Evolutionary conservation across 73 alveolate species (phyloP).

Genomic region (Durusdinium trenchii): DNA sequence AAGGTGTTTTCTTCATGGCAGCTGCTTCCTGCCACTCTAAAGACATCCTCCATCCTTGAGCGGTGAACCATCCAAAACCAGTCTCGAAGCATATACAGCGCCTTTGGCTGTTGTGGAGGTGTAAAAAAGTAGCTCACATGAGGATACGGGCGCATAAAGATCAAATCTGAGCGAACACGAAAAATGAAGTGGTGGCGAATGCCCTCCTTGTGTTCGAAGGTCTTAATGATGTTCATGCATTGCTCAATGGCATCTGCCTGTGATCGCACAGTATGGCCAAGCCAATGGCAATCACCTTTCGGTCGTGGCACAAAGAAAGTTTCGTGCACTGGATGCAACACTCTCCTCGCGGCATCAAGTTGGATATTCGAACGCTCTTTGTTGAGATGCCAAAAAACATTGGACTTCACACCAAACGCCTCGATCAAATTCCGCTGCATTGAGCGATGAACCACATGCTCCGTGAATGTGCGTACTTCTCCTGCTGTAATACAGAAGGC

Average conservation of each 20-base stretch:
- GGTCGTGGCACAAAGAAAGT: not conserved
- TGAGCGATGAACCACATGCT: not conserved
- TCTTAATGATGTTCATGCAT: not conserved
- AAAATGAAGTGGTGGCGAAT: not conserved
- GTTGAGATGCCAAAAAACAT: not conserved
- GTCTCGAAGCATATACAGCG: not conserved
- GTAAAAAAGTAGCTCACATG: not conserved
- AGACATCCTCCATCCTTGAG: not conserved
- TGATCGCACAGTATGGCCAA: not conserved
- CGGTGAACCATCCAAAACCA: conserved; percentile 3
- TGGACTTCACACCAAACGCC: not conserved
- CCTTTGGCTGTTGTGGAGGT: not conserved
- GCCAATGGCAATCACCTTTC: not conserved
- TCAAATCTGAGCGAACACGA: not conserved
- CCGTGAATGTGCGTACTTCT: not conserved
- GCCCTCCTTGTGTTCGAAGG: not conserved
- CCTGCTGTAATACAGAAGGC: not conserved
- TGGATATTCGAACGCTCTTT: not conserved
- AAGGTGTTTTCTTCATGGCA: not conserved
- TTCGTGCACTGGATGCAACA: not conserved
- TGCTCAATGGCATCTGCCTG: not conserved
- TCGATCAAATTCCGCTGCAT: not conserved
- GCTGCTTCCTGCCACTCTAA: not conserved
- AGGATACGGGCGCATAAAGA: not conserved
- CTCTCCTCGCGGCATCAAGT: not conserved